Evolutionary conservation across 805 yeast species (phyloP), one percentile per base, ranked within the genome.

Genomic region (Ogataea nakhonphanomensis): DNA sequence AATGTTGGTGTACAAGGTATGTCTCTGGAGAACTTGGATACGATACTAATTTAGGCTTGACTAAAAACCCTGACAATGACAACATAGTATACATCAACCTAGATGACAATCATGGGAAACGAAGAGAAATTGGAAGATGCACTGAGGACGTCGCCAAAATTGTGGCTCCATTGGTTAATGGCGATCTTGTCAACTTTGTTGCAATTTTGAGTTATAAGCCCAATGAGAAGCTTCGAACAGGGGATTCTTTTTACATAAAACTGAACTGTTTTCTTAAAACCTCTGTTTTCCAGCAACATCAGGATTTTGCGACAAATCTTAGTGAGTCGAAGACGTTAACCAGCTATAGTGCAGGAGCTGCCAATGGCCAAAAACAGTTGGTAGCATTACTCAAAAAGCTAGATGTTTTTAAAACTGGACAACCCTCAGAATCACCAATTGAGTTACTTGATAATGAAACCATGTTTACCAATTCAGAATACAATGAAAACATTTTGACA

Each of bases 1-100:
- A 73, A 37, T 85, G 84, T 3, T 79, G 84, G 83, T 84, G 89
- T 9, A 82, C 89, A 0, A 63, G 90, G 44, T 84, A 86, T 0
- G 74, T 79, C 0, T 48, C 70, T 20, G 67, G 64, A 21, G 70
- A 75, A 0, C 57, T 77, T 1, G 58, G 67, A 17, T 74, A 68
- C 50, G 71, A 72, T 1, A 70, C 79, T 41, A 48, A 30, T 25
- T 26, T 58, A 8, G 29, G 17, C 12, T 36, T 58, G 13, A 32
- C 47, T 8, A 55, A 52, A 20, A 52, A 45, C 6, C 45, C 51
- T 7, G 38, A 35, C 10, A 48, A 49, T 25, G 31, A 54, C 26
- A 44, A 55, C 26, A 49, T 56, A 9, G 60, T 62, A 4, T 59
- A 59, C 32, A 45, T 64, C 6, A 49, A 45, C 33, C 39, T 25